Evolutionary conservation across 192 early-diverging fungal genomes (phyloP), one percentile per base, ranked within the genome.

Genomic region (Rhizophagus prolifer): DNA sequence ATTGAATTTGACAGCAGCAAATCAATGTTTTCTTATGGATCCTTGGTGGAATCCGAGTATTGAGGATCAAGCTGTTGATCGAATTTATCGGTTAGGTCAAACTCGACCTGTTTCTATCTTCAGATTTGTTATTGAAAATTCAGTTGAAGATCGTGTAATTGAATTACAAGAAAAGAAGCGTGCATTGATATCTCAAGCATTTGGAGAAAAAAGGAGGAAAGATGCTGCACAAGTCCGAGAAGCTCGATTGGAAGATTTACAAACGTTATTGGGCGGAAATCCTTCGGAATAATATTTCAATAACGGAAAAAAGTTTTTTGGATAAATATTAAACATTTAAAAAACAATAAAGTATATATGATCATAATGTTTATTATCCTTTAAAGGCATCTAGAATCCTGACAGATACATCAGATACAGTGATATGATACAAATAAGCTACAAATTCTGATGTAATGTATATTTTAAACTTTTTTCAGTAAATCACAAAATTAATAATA

Each of bases 1-100:
- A 9, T 81, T 94, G 30, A 95, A 95, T 68, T 74, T 93, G 19
- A 85, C 82, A 9, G 81, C 77, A 3, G 91, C 91, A 0, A 92
- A 88, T 82, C 87, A 88, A 79, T 85, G 78, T 50, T 75, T 96
- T 38, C 73, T 96, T 36, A 85, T 94, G 80, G 92, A 94, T 72
- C 81, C 92, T 58, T 96, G 94, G 94, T 92, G 91, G 92, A 93
- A 93, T 78, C 92, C 92, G 25, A 86, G 89, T 9, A 67, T 93
- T 9, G 92, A 93, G 67, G 79, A 79, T 34, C 85, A 89, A 79
- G 82, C 82, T 0, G 25, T 62, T 25, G 60, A 94, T 72, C 87
- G 92, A 36, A 90, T 90, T 2, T 90, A 92, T 77, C 90, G 90
- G 25, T 89, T 92, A 68, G 92, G 92, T 4, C 92, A 94, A 59